Evolutionary conservation across 495 filamentous ascomycete genomes (phyloP).

Genomic region (Neurospora pannonica): DNA sequence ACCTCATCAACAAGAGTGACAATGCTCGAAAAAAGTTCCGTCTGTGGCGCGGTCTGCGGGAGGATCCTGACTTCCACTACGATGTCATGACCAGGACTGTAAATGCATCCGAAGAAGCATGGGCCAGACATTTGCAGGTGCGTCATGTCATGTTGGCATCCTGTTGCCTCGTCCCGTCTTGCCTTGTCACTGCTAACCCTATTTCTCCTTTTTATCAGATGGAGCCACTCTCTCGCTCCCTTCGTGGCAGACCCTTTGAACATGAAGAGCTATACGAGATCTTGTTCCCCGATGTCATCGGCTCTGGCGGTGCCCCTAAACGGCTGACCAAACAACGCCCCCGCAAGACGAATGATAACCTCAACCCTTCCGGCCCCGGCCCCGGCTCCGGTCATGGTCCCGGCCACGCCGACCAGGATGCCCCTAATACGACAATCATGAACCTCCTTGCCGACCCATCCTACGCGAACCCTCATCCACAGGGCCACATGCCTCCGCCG

Average conservation of each 20-base stretch:
- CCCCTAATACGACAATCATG: slow-evolving; percentile 22
- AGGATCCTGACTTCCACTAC: slow-evolving; percentile 40
- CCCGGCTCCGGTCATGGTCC: not conserved
- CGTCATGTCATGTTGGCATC: not conserved
- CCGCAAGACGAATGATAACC: slow-evolving; percentile 28
- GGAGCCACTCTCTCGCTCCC: slow-evolving; percentile 38
- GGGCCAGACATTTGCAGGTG: slow-evolving; percentile 39
- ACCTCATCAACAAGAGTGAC: slow-evolving; percentile 46
- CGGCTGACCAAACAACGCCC: slow-evolving; percentile 34
- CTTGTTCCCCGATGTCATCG: slow-evolving; percentile 40
- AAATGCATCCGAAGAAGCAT: slow-evolving; percentile 38
- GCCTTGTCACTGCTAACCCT: not conserved
- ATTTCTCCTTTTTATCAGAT: slow-evolving; percentile 18
- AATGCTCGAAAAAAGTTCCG: slow-evolving; percentile 46
- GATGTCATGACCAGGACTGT: slow-evolving; percentile 33
- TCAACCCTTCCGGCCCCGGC: slow-evolving; percentile 1
- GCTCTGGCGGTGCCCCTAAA: slow-evolving; percentile 41
- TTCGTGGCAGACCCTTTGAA: slow-evolving; percentile 38
- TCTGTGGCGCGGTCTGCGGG: slow-evolving; percentile 40
- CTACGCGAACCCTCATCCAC: slow-evolving; percentile 10
- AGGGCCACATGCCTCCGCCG: slow-evolving; percentile 16
- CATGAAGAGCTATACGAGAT: slow-evolving; percentile 44
- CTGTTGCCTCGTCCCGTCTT: not conserved
- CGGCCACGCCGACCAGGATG: slow-evolving; percentile 19
- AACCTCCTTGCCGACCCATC: slow-evolving; percentile 20